Conservation (phyloP, 805 yeast species). For the Starmerella stigmatis region DNA sequence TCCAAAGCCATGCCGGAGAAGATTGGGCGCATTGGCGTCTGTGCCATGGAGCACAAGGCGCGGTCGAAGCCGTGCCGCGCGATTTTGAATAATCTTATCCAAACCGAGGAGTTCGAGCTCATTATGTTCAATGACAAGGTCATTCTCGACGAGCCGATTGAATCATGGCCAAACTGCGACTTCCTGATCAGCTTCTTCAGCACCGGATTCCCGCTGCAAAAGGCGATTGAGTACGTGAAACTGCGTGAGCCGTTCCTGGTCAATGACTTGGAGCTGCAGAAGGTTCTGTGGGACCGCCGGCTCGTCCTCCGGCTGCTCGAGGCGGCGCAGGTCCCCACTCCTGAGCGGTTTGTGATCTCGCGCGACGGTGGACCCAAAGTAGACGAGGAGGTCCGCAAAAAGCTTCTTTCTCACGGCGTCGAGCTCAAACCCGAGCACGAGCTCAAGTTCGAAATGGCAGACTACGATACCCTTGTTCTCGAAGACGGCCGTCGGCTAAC, state of each 20-base stretch:
- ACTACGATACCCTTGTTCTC: slow-evolving; percentile 77
- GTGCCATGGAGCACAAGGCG: slow-evolving; percentile 98
- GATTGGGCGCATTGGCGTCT: slow-evolving; percentile 89
- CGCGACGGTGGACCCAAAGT: slow-evolving; percentile 95
- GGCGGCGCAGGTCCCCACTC: slow-evolving; percentile 79
- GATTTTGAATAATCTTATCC: slow-evolving; percentile 76
- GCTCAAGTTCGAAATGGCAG: slow-evolving; percentile 61
- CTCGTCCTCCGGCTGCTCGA: slow-evolving; percentile 69
- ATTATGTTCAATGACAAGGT: slow-evolving; percentile 96
- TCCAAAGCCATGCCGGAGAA: slow-evolving; percentile 12
- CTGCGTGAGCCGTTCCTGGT: slow-evolving; percentile 81
- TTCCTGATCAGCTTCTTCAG: slow-evolving; percentile 86
- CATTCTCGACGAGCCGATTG: slow-evolving; percentile 81
- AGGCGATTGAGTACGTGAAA: slow-evolving; percentile 83
- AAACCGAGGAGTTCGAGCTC: slow-evolving; percentile 91
- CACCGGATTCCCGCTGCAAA: slow-evolving; percentile 91
- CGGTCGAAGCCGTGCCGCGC: slow-evolving; percentile 91
- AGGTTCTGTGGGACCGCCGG: slow-evolving; percentile 95
- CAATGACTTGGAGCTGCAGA: slow-evolving; percentile 84
- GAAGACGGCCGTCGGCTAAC: slow-evolving; percentile 47
- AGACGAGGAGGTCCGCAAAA: slow-evolving; percentile 52
- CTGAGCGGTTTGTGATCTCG: slow-evolving; percentile 74
- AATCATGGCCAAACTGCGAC: slow-evolving; percentile 99
- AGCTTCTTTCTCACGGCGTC: slow-evolving; percentile 54
- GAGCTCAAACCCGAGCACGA: slow-evolving; percentile 47